A percentile compares a stretch with the other conserved stretches of the same genome.
Conservation (phyloP, 331 rosid genomes). For the Quercus phellos region DNA sequence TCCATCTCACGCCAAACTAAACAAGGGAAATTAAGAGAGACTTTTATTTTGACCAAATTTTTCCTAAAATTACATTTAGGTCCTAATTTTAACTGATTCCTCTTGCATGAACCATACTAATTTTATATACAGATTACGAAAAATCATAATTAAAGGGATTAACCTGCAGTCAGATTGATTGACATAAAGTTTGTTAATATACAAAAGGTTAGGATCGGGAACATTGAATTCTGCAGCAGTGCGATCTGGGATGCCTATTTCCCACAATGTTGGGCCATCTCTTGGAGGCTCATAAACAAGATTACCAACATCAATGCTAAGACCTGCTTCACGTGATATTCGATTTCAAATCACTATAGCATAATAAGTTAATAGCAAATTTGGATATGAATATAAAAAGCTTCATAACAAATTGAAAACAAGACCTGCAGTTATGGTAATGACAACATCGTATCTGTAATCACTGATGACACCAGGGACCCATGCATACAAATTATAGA, state of each 20-base stretch:
- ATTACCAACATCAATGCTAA: slow-evolving; percentile 44
- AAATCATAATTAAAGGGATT: neutral
- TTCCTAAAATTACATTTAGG: no score
- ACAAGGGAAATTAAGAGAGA: no score
- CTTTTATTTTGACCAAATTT: no score
- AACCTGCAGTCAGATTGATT: slow-evolving; percentile 70
- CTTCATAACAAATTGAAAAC: neutral
- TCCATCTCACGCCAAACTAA: no score
- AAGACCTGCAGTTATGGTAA: slow-evolving; percentile 57
- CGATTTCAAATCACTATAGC: no score
- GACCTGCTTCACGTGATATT: slow-evolving; percentile 30
- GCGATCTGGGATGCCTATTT: slow-evolving; percentile 88
- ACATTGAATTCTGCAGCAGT: slow-evolving; percentile 67
- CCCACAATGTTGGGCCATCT: slow-evolving; percentile 87
- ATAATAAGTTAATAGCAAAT: no score
- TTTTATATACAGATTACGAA: neutral
- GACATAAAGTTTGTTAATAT: slow-evolving; percentile 59
- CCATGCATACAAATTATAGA: slow-evolving; percentile 80
- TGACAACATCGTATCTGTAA: slow-evolving; percentile 33
- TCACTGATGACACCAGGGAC: slow-evolving; percentile 76
- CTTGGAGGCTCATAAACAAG: slow-evolving; percentile 72
- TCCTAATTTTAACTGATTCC: neutral
- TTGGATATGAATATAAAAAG: neutral
- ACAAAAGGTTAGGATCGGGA: slow-evolving; percentile 78
- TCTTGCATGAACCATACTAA: neutral